Conservation (phyloP, 2,329 filamentous ascomycete genomes). For the Intubia oerlemansii region DNA sequence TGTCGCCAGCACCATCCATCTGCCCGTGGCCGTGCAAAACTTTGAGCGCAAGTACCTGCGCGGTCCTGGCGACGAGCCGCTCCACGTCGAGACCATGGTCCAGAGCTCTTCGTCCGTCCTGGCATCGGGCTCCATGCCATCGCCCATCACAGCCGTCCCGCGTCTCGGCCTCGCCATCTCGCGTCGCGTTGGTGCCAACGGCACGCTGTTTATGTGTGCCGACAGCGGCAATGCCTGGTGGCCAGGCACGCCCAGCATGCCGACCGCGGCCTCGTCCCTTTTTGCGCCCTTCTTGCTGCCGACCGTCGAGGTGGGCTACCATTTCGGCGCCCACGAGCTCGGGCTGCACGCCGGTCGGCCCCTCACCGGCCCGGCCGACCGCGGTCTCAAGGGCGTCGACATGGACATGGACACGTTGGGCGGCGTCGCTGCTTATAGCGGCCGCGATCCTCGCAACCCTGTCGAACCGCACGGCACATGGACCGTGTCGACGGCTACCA, state of each 20-base stretch:
- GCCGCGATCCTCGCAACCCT: too few relatives aligned
- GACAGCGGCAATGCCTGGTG: slow-evolving; percentile 21
- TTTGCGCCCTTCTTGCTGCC: slow-evolving; percentile 12
- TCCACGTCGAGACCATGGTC: slow-evolving; percentile 15
- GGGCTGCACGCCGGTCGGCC: slow-evolving; percentile 13
- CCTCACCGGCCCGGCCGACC: slow-evolving; percentile 13
- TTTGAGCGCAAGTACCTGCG: not conserved
- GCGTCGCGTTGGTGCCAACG: slow-evolving; percentile 3
- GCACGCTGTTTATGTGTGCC: slow-evolving; percentile 16
- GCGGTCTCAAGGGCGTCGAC: slow-evolving; percentile 18
- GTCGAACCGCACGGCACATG: slow-evolving; percentile 12
- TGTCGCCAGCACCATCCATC: slow-evolving; percentile 7
- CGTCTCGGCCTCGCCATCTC: slow-evolving; percentile 10
- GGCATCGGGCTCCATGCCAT: slow-evolving; percentile 11
- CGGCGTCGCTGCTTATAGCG: not conserved
- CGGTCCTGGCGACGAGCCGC: slow-evolving; percentile 9
- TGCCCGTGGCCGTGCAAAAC: slow-evolving; percentile 1
- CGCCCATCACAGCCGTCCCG: slow-evolving; percentile 4
- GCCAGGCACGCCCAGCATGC: not conserved
- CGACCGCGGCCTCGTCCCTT: slow-evolving; percentile 1
- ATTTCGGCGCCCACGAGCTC: slow-evolving; percentile 12
- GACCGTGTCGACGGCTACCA: slow-evolving; percentile 17
- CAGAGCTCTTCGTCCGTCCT: slow-evolving; percentile 2
- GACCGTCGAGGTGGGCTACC: slow-evolving; percentile 21
- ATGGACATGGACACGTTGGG: slow-evolving; percentile 10